These are phyloP conservation scores for Salisapilia sapeloensis DNA, from an alignment of 352 stramenopile species.

Conservation along the genomic window DNA sequence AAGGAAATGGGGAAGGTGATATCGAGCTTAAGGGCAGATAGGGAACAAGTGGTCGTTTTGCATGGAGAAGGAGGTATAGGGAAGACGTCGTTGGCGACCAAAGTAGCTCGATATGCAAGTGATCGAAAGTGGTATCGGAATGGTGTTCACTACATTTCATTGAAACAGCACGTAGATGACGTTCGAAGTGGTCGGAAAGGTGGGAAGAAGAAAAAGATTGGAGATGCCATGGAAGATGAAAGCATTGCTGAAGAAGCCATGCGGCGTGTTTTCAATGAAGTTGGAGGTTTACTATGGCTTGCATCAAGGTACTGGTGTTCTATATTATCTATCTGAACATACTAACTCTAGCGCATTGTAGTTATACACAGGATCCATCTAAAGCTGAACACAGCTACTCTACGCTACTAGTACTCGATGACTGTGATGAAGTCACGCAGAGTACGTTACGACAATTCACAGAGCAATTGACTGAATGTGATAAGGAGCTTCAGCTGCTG, in stretches of 20 bases:
- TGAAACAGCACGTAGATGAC: conserved; percentile 17
- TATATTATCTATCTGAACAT: not conserved
- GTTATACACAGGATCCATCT: conserved; percentile 3
- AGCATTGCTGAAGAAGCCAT: conserved; percentile 3
- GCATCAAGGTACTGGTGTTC: conserved; percentile 12
- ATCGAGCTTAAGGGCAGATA: conserved; percentile 1
- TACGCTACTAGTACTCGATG: conserved; percentile 34
- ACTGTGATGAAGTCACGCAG: conserved; percentile 26
- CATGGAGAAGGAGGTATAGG: conserved; percentile 22
- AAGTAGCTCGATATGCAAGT: conserved; percentile 26
- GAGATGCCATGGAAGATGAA: not conserved
- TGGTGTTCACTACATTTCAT: conserved; percentile 35
- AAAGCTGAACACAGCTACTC: conserved; percentile 3
- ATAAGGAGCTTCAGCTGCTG: conserved; percentile 22
- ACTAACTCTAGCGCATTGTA: conserved; percentile 2
- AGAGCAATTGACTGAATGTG: conserved; percentile 13
- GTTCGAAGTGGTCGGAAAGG: conserved; percentile 5
- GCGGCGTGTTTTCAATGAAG: conserved; percentile 7
- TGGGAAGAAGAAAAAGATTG: not conserved
- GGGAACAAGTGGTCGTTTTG: conserved; percentile 29
- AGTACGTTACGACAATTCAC: conserved; percentile 22
- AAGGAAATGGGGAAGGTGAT: conserved; percentile 21
- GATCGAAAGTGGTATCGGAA: conserved; percentile 20
- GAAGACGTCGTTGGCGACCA: conserved; percentile 41
- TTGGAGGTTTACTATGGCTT: conserved; percentile 12